Conservation (phyloP, 495 filamentous ascomycete genomes). For the Poronia punctata region DNA sequence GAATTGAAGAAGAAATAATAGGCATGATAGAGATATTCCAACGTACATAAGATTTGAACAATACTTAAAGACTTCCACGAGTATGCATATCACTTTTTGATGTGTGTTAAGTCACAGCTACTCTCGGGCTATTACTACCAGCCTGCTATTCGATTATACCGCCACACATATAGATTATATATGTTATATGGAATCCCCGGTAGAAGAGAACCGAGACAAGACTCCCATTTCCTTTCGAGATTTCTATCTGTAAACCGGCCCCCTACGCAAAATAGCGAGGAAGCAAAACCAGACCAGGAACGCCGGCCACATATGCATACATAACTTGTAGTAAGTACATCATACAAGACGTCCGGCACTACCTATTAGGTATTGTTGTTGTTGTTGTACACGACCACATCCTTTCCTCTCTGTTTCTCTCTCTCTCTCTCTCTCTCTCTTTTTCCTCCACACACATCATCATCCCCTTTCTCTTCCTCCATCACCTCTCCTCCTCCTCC, state of each 20-base stretch:
- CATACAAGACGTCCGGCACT: background rate
- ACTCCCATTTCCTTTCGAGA: too few relatives aligned
- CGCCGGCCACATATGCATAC: slow-evolving; percentile 19
- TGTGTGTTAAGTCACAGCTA: too few relatives aligned
- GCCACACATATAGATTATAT: too few relatives aligned
- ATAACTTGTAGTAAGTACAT: slow-evolving; percentile 6
- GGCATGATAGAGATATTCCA: too few relatives aligned
- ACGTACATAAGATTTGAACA: too few relatives aligned
- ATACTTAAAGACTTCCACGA: too few relatives aligned
- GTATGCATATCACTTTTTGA: too few relatives aligned
- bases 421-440: slow-evolving; percentile 1
- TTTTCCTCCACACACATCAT: too few relatives aligned
- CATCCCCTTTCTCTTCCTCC: background rate
- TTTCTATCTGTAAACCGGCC: slow-evolving; percentile 3
- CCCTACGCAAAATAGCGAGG: slow-evolving; percentile 7
- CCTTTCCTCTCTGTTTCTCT: background rate
- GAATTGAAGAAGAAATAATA: too few relatives aligned
- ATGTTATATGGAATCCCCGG: too few relatives aligned
- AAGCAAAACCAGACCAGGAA: slow-evolving; percentile 13
- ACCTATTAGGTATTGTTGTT: slow-evolving; percentile 6
- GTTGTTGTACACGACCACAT: background rate
- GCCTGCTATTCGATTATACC: too few relatives aligned
- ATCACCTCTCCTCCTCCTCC: background rate
- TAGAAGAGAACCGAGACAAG: background rate
- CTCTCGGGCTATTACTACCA: too few relatives aligned